Conservation (phyloP, 2,329 filamentous ascomycete species). For the Harringtonia lauricola region DNA sequence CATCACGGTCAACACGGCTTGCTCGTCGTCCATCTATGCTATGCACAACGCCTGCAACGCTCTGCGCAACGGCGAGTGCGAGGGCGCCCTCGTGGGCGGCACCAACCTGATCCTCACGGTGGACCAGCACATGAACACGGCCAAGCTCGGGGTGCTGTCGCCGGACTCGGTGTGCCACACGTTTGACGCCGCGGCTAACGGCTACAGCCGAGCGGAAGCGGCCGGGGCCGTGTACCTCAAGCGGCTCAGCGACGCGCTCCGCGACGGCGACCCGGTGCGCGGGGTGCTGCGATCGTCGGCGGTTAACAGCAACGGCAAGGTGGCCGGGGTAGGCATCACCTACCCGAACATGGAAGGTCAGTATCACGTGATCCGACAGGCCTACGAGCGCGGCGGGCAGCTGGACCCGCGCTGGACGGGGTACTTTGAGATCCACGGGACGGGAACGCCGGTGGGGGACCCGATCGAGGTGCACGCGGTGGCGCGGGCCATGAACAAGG, state of each 20-base stretch:
- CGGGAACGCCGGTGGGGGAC: slow-evolving; percentile 18
- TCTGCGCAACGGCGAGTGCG: slow-evolving; percentile 19
- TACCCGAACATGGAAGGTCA: slow-evolving; percentile 16
- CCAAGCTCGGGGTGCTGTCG: slow-evolving; percentile 18
- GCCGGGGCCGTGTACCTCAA: slow-evolving; percentile 31
- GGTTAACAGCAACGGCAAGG: slow-evolving; percentile 12
- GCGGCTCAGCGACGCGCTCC: slow-evolving; percentile 23
- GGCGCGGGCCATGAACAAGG: slow-evolving; percentile 17
- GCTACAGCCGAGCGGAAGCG: slow-evolving; percentile 40
- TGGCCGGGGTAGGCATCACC: slow-evolving; percentile 10
- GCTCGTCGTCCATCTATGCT: slow-evolving; percentile 19
- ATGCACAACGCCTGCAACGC: slow-evolving; percentile 20
- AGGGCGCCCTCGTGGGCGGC: slow-evolving; percentile 25
- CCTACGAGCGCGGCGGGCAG: slow-evolving; percentile 8
- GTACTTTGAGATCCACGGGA: slow-evolving; percentile 31
- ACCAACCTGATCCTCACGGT: slow-evolving; percentile 24
- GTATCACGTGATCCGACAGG: slow-evolving; percentile 8
- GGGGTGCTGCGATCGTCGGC: slow-evolving; percentile 18
- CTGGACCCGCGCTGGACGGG: slow-evolving; percentile 8
- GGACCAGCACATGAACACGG: slow-evolving; percentile 13
- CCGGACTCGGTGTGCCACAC: slow-evolving; percentile 20
- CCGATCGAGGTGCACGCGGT: slow-evolving; percentile 25
- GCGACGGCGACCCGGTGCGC: slow-evolving; percentile 22
- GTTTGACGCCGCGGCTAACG: slow-evolving; percentile 31
- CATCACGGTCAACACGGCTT: slow-evolving; percentile 24